Base-by-base conservation (phyloP, 2,329 filamentous ascomycete genomes). In the Blastomyces emzantsi region DNA sequence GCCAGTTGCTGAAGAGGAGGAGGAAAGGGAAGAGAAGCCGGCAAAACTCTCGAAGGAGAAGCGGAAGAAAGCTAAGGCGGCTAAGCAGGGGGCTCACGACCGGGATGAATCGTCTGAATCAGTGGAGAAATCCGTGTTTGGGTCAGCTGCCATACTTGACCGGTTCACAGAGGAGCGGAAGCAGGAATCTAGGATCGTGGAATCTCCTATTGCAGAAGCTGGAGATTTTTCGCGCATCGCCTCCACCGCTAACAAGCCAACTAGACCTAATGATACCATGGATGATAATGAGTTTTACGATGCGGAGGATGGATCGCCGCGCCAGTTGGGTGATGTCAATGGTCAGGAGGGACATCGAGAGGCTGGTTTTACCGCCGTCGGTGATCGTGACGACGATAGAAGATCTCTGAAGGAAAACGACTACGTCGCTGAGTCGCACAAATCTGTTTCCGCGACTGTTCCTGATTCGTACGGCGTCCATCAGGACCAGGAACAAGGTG, bases 51-150 rank as follows among this genome's bases (percentile, higher is more conserved):
- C 58, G 43, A 64, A 65, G 47, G 59, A 65, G n/a, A 64, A 39
- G 59, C 58, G 49, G 70, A 80, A 77, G 68, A 75, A 72, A 19
- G 79, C 80, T 1, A 81, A 78, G 66, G 75, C 73, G 47, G 72
- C 74, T 8, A 75, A 76, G 51, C 67, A 69, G 59, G 67, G 69
- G 63, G 66, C 71, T 22, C 73, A 73, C 54, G 70, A 73, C 65
- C 66, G 69, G 62, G 66, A 58, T 56, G 41, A 47, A 49, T n/a
- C 33, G 1, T 49, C 17, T 33, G 43, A 49, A 41, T 33, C 43
- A 33, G 8, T 11, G 19, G 41, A 19, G 25, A 49, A 33, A n/a
- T 3, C 43, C 5, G 43, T 9, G 1, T 45, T 28, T 11, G 39
- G 28, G 25, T n/a, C 56, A 22, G 15, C 41, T 43, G 13, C 49